phyloP scores from a whole-genome alignment of 805 yeast genomes.

The Trichomonascus vanleenenianus region DNA sequence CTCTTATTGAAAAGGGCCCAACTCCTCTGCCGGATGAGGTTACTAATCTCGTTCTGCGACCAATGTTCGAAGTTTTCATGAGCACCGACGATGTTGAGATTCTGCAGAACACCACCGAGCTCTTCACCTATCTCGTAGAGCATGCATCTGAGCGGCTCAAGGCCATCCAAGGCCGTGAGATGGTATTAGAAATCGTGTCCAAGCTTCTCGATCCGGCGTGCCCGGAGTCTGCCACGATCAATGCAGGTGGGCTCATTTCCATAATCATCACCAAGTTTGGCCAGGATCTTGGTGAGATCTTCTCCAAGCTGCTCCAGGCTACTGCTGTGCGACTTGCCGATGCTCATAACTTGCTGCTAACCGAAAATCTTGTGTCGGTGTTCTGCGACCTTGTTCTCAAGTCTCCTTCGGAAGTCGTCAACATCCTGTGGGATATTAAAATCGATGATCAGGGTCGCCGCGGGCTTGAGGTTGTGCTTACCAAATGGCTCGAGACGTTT shows the following conservation, averaged over 20 bases:
- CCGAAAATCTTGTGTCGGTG: conserved; percentile 69
- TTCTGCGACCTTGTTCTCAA: conserved; percentile 61
- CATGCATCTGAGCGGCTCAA: conserved; percentile 28
- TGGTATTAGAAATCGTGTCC: conserved; percentile 56
- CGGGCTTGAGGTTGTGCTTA: conserved; percentile 52
- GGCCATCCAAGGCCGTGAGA: conserved; percentile 42
- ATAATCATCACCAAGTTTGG: conserved; percentile 50
- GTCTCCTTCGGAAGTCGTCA: conserved; percentile 56
- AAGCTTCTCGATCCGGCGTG: conserved; percentile 63
- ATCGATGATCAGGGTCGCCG: conserved; percentile 9
- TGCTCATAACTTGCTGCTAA: conserved; percentile 63
- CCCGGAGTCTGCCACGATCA: conserved; percentile 75
- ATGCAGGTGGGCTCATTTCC: conserved; percentile 61
- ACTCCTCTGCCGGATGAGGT: conserved; percentile 17
- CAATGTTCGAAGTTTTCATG: conserved; percentile 42
- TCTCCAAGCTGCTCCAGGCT: conserved; percentile 59
- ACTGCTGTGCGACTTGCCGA: conserved; percentile 57
- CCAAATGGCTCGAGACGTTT: conserved; percentile 78
- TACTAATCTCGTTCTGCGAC: conserved; percentile 17
- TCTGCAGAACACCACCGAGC: conserved; percentile 69
- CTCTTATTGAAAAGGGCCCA: conserved; percentile 23
- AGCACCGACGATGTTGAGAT: conserved; percentile 65
- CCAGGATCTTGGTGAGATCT: conserved; percentile 30
- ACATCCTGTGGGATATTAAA: conserved; percentile 44
- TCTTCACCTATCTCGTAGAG: conserved; percentile 51